Evolutionary conservation across 1,284 basidiomycete species (phyloP), one percentile per base, ranked within the genome.

Genomic region (Moniliella sp.): DNA sequence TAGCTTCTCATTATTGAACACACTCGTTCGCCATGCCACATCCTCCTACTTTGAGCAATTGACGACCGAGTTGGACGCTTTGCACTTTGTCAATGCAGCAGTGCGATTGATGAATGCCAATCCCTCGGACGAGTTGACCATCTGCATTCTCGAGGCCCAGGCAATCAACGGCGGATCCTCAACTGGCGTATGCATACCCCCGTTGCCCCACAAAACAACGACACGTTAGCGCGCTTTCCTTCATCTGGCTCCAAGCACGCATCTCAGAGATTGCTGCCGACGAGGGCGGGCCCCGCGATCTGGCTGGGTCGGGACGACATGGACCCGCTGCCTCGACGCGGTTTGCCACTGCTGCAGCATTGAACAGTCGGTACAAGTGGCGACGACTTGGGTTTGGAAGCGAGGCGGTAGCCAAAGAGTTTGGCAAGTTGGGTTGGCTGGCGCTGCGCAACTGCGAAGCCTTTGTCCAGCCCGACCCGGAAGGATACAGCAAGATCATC

Each of bases 71-170:
- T 63, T 91, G 3, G 83, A 91, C 48, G 65, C 68, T 28, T 59
- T 88, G 31, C 78, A 77, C 43, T 74, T 81, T 8, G 70, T 79
- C 34, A 79, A 76, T 53, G 78, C 80, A 5, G 51, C 52, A 10
- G 26, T 16, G 7, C 40, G 35, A 26, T 16, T 42, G 26, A 86
- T 91, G 75, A 76, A 78, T 10, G 69, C 76, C 11, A 78, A 79
- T 51, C 76, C 76, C 15, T 73, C 76, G 27, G 81, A 86, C 45
- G 81, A 86, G 54, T 65, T 82, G 28, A 74, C 75, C 3, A 80
- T 76, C 0, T 78, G 75, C 40, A 80, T 91, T 33, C 69, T 88
- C 35, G 79, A 86, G 48, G 91, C 88, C 61, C 84, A 91, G 66
- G 74, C 77, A 25, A 82, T 82, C 58, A 73, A 83, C 48, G 69